A percentile compares a stretch with the other conserved stretches of the same genome.
Evolutionary conservation across 169 alveolate species (phyloP).

Genomic region (Eimeria maxima): DNA sequence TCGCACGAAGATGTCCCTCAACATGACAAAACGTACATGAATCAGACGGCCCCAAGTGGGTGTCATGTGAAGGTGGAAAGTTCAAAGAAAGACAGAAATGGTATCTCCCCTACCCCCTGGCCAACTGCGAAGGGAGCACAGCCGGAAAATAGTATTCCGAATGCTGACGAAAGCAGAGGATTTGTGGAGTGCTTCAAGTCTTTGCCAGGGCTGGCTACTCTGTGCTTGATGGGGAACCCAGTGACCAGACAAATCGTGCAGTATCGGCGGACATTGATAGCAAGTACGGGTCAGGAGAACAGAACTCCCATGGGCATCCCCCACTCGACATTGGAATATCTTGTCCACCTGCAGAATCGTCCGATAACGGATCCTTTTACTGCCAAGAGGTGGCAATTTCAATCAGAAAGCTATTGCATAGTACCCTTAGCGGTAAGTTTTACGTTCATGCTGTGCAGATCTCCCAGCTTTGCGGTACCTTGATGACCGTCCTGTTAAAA

Average conservation of each 20-base stretch:
- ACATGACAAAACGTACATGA: neutral
- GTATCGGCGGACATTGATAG: slow-evolving; percentile 58
- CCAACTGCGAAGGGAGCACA: neutral
- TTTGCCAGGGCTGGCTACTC: slow-evolving; percentile 35
- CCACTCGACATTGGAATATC: neutral
- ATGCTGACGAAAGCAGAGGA: slow-evolving; percentile 4
- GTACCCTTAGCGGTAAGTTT: neutral
- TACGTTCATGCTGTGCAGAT: slow-evolving; percentile 46
- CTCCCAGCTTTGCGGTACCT: slow-evolving; percentile 91
- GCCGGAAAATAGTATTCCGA: neutral
- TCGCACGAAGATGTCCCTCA: neutral
- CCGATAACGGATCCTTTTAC: neutral
- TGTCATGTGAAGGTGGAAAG: neutral
- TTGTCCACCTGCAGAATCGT: neutral
- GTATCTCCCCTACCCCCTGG: neutral
- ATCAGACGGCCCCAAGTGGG: neutral
- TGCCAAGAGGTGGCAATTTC: neutral
- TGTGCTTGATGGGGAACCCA: slow-evolving; percentile 64
- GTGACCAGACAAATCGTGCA: slow-evolving; percentile 25
- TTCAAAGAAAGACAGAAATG: neutral
- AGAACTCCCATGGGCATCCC: neutral
- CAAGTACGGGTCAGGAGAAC: slow-evolving; percentile 17
- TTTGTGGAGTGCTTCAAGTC: slow-evolving; percentile 58
- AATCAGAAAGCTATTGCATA: neutral
- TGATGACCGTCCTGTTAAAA: slow-evolving; percentile 95